Conservation (phyloP, 2,329 filamentous ascomycete genomes). For the Drechslerella stenobrocha region DNA sequence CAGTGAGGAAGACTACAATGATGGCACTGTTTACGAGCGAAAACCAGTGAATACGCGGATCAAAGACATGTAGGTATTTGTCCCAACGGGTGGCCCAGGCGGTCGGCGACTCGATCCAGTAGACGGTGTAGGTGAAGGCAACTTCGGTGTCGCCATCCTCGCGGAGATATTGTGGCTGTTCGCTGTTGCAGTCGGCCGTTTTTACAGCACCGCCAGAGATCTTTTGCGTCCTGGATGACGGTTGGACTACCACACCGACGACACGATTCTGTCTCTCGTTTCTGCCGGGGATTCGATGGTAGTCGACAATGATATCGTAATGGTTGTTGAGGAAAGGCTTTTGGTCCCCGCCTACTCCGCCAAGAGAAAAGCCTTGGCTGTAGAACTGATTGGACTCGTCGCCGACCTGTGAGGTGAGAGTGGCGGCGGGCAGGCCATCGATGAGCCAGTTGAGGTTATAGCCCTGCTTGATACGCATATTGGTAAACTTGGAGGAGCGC, state of each 20-base stretch:
- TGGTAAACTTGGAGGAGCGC: constrained; percentile 75
- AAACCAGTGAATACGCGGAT: constrained; percentile 99
- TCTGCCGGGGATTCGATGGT: constrained; percentile 69
- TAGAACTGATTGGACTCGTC: constrained; percentile 79
- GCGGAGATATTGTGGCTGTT: constrained; percentile 66
- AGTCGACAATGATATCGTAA: constrained; percentile 91
- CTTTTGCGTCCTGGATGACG: constrained; percentile 69
- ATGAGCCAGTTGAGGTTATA: constrained; percentile 96
- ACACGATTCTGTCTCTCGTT: constrained; percentile 71
- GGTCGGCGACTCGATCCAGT: constrained; percentile 80
- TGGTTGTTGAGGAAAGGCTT: constrained; percentile 80
- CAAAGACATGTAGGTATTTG: constrained; percentile 95
- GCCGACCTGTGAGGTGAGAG: constrained; percentile 63
- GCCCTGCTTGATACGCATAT: constrained; percentile 76
- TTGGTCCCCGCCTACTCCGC: constrained; percentile 61
- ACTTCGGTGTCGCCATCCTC: constrained; percentile 69
- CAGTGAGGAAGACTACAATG: constrained; percentile 86
- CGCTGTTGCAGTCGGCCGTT: constrained; percentile 66
- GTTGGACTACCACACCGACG: constrained; percentile 87
- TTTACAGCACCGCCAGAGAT: constrained; percentile 59
- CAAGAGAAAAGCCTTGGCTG: constrained; percentile 85
- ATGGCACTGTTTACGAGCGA: constrained; percentile 94
- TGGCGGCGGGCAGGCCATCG: constrained; percentile 88
- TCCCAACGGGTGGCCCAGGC: constrained; percentile 98
- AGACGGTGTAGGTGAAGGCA: constrained; percentile 87